Conservation (phyloP, 2,329 filamentous ascomycete genomes). For the Monosporascus sp. region DNA sequence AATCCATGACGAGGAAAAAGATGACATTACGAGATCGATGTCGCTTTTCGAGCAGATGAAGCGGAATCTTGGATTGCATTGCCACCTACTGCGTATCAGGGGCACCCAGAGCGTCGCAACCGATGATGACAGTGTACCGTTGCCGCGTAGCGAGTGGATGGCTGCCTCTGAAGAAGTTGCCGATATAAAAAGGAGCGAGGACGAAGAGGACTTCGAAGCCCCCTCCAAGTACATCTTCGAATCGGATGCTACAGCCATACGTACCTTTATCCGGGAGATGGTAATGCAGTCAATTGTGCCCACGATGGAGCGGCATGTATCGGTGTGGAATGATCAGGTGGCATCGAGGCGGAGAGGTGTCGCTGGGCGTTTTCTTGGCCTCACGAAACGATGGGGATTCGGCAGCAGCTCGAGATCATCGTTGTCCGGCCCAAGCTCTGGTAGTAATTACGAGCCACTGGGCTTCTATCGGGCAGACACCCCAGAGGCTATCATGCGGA, state of each 20-base stretch:
- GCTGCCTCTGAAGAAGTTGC: conserved; percentile 79
- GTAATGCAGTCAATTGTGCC: conserved; percentile 92
- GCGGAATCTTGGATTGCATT: conserved; percentile 92
- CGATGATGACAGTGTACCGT: conserved; percentile 81
- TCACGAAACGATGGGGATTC: conserved; percentile 89
- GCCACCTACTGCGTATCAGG: conserved; percentile 80
- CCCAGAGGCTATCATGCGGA: conserved; percentile 86
- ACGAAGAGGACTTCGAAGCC: conserved; percentile 65
- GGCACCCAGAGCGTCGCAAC: conserved; percentile 81
- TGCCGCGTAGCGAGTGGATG: conserved; percentile 84
- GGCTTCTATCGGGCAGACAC: conserved; percentile 82
- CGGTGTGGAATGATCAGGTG: conserved; percentile 95
- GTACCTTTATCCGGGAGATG: conserved; percentile 87
- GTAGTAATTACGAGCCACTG: conserved; percentile 68
- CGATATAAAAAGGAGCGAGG: conserved; percentile 63
- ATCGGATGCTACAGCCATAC: conserved; percentile 82
- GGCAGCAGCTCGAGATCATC: conserved; percentile 60
- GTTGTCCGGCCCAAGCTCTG: conserved; percentile 44
- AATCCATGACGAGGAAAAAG: conserved; percentile 91
- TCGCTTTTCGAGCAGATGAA: conserved; percentile 98
- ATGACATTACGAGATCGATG: conserved; percentile 87
- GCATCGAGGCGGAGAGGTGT: conserved; percentile 84
- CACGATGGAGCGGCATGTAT: conserved; percentile 89
- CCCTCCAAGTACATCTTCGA: conserved; percentile 80
- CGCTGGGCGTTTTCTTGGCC: conserved; percentile 86